Evolutionary conservation across 352 stramenopile species (phyloP), one percentile per base, ranked within the genome.

Genomic region (Phytophthora sojae): DNA sequence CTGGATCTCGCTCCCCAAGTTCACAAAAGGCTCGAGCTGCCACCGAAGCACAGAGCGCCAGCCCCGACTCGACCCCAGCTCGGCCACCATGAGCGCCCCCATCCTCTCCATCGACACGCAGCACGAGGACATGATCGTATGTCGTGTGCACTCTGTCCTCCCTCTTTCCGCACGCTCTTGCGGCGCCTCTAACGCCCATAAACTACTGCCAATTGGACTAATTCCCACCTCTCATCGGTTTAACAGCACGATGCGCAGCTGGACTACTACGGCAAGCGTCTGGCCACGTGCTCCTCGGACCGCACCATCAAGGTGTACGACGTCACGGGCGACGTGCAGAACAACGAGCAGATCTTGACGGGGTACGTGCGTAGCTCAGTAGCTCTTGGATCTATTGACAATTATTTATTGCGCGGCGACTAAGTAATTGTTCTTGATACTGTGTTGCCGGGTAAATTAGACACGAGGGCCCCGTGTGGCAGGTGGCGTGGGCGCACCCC

Each of bases 191-290:
- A 32, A 44, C 25, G 47, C 19, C 42, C 57, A 17, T 19, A n/a
- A 73, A 71, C 21, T 62, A 3, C 23, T 58, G 30, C 5, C 30
- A 42, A 57, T 60, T n/a, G 12, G 4, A 17, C 21, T 6, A 29
- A 15, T 25, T 8, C 26, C 25, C 62, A 1, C 7, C 50, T 66
- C 96, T 21, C 29, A n/a, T 78, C 11, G 35, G 35, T 57, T 14
- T 58, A 26, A 11, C 69, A 97, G 79, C 98, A 99, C 80, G 98
- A 99, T 78, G 96, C 96, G 56, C 97, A 99, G 76, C 83, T 99
- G 63, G 98, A 99, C 84, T 99, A 99, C 85, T 99, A 99, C 80
- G 97, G 96, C 71, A 99, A 98, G 79, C 97, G 98, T 61, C 86
- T 99, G 30, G 98, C 98, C 52, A 99, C 98, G 4, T 99, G 93